phyloP scores from a whole-genome alignment of 148 eudicot species.

The Silene conica region DNA sequence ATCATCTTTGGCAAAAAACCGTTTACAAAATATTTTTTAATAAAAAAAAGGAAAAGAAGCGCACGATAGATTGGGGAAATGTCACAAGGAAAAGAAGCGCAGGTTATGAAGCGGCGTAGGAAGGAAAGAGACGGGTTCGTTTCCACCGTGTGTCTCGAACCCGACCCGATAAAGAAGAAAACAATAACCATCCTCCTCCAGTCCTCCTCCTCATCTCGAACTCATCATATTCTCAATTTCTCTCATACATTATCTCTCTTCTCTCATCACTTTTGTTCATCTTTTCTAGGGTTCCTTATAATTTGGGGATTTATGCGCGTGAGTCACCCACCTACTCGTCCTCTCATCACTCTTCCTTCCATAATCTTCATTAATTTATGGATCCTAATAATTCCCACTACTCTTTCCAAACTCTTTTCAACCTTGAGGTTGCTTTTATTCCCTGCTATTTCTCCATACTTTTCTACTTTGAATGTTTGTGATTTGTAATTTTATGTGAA shows the following conservation, averaged over 20 bases:
- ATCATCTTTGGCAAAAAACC: too few species aligned
- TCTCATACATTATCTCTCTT: neutral
- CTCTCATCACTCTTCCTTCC: neutral
- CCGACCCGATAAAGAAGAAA: too few species aligned
- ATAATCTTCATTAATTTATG: conserved; percentile 15
- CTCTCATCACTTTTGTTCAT: conserved; percentile 8
- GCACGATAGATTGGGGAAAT: conserved; percentile 10
- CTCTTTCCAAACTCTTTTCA: conserved; percentile 66
- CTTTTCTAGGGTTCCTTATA: conserved; percentile 40
- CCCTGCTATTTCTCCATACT: neutral
- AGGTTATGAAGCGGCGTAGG: conserved; percentile 22
- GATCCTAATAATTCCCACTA: conserved; percentile 15
- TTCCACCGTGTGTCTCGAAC: too few species aligned
- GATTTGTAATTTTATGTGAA: neutral
- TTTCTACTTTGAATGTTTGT: neutral
- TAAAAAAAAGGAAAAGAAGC: conserved; percentile 10
- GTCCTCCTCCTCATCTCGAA: too few species aligned
- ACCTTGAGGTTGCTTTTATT: conserved; percentile 61
- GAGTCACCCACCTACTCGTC: neutral
- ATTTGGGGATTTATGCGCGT: conserved; percentile 17
- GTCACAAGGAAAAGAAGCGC: conserved; percentile 23
- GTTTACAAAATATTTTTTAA: too few species aligned
- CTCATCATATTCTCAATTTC: too few species aligned
- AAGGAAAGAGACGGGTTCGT: conserved; percentile 19
- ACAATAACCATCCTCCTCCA: too few species aligned